Percentiles rank a stretch among this genome's conserved stretches.
Conservation (phyloP, 225 moss, liverwort and hornwort genomes). For the Polytrichum commune region DNA sequence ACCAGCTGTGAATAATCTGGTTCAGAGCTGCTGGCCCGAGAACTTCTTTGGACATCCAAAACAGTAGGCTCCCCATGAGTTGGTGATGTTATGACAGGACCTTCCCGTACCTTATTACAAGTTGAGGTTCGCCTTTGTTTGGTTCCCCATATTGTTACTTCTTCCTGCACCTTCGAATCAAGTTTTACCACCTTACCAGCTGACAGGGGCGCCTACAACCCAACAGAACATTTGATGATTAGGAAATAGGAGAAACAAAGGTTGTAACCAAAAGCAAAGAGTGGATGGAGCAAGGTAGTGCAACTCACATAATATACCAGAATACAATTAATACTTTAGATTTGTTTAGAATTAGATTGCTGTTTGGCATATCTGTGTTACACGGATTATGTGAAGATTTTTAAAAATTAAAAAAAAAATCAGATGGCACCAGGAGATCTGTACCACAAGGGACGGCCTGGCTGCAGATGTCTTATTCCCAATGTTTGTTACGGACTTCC, state of each 20-base stretch:
- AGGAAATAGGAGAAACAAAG: background rate
- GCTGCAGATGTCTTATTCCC: constrained; percentile 2
- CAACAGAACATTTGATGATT: background rate
- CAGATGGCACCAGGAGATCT: background rate
- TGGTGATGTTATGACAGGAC: background rate
- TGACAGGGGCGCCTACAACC: background rate
- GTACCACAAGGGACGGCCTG: background rate
- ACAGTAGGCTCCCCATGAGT: background rate
- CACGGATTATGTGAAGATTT: no score
- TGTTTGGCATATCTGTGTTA: background rate
- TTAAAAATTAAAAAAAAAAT: no score
- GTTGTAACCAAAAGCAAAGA: background rate
- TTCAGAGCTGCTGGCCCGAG: constrained; percentile 4
- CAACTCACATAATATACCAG: no score
- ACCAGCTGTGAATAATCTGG: background rate
- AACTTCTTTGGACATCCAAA: background rate
- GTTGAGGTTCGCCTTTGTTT: constrained; percentile 51
- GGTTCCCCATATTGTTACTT: constrained; percentile 47
- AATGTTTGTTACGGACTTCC: constrained; percentile 4
- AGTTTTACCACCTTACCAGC: background rate
- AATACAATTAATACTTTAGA: no score
- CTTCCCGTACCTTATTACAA: constrained; percentile 8
- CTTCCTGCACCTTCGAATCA: constrained; percentile 1
- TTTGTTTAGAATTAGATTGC: no score
- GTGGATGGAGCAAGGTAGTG: no score